Base-by-base conservation (phyloP, 2,329 filamentous ascomycete species). In the Fusarium longipes region DNA sequence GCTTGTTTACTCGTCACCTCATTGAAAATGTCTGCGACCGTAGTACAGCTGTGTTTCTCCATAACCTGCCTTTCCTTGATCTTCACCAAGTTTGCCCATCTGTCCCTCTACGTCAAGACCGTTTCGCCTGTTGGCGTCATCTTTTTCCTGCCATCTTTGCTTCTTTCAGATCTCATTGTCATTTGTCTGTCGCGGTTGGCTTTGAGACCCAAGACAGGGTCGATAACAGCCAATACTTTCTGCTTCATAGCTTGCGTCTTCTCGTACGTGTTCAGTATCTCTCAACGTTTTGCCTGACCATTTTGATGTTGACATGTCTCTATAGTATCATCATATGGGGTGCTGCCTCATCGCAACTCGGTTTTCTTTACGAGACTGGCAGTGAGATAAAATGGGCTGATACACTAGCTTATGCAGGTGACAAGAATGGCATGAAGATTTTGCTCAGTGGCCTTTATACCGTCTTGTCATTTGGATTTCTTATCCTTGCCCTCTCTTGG, bases 341-440 rank as follows among this genome's bases (percentile, higher is more conserved):
- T 9, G 32, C 32, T 35, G 32, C 20, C n/a, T 47, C 29, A 15
- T 33, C 30, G 15, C 30, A 47, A n/a, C 44, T 17, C 3, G 32
- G 32, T 36, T 48, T 48, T 11, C 36, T 25, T 20, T 25, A 48
- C 18, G 2, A 20, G 49, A 74, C 74, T 3, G 74, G 73, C 27
- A 71, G 68, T 44, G 71, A 75, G 49, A 52, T 76, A 9, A 67
- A 72, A 18, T 77, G 74, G 75, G 50, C 58, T 9, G 73, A 75
- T 40, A 72, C 71, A 9, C 42, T 56, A 24, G 48, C 68, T 17
- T 74, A 75, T 44, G 72, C 73, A 18, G 43, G 62, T 27, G 72
- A 74, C 42, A 57, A 69, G 30, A 71, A 76, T 42, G 73, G 67
- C 33, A 61, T 73, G 33, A 75, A 73, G 59, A 71, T 76, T n/a